phyloP scores from a whole-genome alignment of 2,329 filamentous ascomycete species.

The Knufia petricola region DNA sequence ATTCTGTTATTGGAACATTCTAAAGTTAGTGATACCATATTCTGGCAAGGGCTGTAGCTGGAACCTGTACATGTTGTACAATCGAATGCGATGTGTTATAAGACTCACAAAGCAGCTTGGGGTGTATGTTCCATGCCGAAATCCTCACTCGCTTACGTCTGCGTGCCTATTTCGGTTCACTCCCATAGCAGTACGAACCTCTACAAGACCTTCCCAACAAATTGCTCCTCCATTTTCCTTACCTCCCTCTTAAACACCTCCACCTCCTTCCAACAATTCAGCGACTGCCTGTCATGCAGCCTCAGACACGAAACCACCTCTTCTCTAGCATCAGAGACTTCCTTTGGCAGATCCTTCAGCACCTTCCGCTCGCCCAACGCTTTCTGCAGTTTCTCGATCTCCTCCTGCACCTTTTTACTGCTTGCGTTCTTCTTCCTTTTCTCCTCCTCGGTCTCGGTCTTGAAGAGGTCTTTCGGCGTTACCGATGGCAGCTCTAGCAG shows the following conservation, averaged over 20 bases:
- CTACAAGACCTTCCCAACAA: constrained; percentile 70
- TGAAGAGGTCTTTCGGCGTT: constrained; percentile 33
- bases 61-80: too few species aligned
- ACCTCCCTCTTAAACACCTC: constrained; percentile 86
- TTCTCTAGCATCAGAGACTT: constrained; percentile 63
- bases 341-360: constrained; percentile 55
- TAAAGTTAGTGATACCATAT: too few species aligned
- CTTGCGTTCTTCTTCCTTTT: constrained; percentile 16
- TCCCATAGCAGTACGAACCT: constrained; percentile 10
- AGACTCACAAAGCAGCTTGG: too few species aligned
- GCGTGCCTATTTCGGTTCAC: too few species aligned
- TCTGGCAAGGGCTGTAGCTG: too few species aligned
- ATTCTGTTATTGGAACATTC: too few species aligned
- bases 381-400: constrained; percentile 44
- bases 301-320: constrained; percentile 72
- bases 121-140: too few species aligned
- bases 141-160: too few species aligned
- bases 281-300: constrained; percentile 72
- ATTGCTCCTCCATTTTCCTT: constrained; percentile 70
- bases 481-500: constrained; percentile 30
- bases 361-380: constrained; percentile 50
- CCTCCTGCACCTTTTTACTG: constrained; percentile 42
- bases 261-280: constrained; percentile 93
- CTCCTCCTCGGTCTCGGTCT: constrained; percentile 14
- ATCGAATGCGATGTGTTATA: too few species aligned